Evolutionary conservation across 257 asterid genomes (phyloP).

Genomic region (Nicotiana sylvestris): DNA sequence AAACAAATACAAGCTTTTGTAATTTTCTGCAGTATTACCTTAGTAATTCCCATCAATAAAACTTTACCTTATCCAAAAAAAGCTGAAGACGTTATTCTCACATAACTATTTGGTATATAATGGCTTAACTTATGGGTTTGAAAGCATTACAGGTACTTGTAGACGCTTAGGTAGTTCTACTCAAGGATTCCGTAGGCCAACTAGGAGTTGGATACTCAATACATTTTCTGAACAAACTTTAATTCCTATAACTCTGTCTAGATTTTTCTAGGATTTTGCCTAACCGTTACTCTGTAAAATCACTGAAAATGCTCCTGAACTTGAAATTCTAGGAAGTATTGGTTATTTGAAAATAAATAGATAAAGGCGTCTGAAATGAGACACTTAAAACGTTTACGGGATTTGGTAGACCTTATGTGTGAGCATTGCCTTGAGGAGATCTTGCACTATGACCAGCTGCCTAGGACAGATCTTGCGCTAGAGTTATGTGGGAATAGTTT

Average conservation of each 20-base stretch:
- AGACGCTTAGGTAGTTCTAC: neutral
- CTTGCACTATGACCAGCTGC: neutral
- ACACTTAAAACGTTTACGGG: neutral
- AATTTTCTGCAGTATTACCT: neutral
- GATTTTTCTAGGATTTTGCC: neutral
- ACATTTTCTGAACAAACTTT: neutral
- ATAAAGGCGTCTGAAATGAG: neutral
- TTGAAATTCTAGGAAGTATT: neutral
- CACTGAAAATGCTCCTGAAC: neutral
- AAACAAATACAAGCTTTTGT: neutral
- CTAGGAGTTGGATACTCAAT: neutral
- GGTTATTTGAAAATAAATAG: neutral
- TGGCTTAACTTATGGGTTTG: neutral
- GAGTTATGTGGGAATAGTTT: neutral
- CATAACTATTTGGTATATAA: neutral
- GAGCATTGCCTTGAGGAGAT: neutral
- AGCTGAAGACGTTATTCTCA: neutral
- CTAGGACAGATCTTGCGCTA: neutral
- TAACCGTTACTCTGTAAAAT: neutral
- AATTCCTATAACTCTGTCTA: neutral
- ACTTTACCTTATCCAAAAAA: neutral
- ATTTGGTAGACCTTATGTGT: neutral
- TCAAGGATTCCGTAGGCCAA: neutral
- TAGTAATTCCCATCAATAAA: neutral
- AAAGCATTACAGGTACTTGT: neutral